These are phyloP conservation scores for Fusarium siculi DNA, from an alignment of 2,329 filamentous ascomycete species.

Conservation along the genomic window DNA sequence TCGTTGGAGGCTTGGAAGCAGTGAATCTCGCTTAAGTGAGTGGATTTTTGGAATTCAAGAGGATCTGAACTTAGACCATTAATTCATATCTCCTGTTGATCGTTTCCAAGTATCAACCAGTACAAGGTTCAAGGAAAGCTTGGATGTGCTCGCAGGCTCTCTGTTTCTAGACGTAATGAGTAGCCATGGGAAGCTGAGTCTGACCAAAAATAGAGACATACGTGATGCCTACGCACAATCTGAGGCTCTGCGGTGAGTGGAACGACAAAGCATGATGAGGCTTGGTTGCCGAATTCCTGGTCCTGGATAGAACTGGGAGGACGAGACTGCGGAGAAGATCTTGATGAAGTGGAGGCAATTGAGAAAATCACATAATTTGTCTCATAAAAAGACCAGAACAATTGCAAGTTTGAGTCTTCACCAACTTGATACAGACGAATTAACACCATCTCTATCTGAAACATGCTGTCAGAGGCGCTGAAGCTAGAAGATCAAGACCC, in stretches of 20 bases:
- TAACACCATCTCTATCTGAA: constrained; percentile 8
- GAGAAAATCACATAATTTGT: not conserved
- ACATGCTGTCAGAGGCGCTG: constrained; percentile 4
- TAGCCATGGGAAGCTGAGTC: not conserved
- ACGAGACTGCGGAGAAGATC: constrained; percentile 5
- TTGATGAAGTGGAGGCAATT: not conserved
- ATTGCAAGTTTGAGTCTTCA: not conserved
- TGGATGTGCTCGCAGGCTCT: not conserved
- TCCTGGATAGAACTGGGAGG: not conserved
- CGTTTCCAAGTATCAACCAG: not conserved
- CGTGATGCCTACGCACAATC: not conserved
- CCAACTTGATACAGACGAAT: not conserved
- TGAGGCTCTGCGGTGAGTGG: constrained; percentile 20
- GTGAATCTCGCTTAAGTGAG: constrained; percentile 2
- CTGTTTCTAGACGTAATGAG: not conserved
- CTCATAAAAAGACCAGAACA: not conserved
- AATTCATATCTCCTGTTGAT: not conserved
- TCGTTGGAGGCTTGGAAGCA: not conserved
- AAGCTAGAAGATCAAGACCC: not conserved
- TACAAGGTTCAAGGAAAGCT: not conserved
- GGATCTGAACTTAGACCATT: not conserved
- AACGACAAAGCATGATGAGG: constrained; percentile 1
- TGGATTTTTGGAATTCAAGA: not conserved
- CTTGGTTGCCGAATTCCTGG: not conserved
- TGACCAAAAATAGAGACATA: constrained; percentile 14